Evolutionary conservation across 192 early-diverging fungal species (phyloP).

Genomic region (Chytriomyces confervae): DNA sequence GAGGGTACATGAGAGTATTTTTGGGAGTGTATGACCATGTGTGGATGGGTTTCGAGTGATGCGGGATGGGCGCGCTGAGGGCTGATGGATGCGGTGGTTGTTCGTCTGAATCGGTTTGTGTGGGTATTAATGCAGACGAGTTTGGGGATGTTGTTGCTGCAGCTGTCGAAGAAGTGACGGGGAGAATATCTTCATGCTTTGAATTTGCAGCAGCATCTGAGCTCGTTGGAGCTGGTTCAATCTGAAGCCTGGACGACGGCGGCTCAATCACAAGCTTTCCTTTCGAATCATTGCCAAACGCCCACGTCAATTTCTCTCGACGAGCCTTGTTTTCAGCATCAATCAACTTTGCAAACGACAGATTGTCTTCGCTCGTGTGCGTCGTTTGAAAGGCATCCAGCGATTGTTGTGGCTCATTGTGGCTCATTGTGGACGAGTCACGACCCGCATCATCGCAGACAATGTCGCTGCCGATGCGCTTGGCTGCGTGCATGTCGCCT

Average conservation of each 20-base stretch:
- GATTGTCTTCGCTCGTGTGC: conserved; percentile 85
- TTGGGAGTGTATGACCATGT: conserved; percentile 43
- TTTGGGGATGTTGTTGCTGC: background rate
- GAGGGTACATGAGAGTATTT: conserved; percentile 78
- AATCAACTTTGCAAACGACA: conserved; percentile 72
- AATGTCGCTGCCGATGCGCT: conserved; percentile 24
- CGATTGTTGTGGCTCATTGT: conserved; percentile 59
- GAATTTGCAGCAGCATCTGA: background rate
- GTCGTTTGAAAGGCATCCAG: conserved; percentile 75
- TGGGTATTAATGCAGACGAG: too few species aligned
- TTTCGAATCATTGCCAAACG: conserved; percentile 68
- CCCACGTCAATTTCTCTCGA: conserved; percentile 67
- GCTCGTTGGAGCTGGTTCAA: conserved; percentile 25
- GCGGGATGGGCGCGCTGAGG: background rate
- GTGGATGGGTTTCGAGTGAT: conserved; percentile 10
- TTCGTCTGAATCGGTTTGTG: background rate
- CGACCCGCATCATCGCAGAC: background rate
- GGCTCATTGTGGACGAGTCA: conserved; percentile 4
- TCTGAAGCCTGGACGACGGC: background rate
- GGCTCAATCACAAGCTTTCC: conserved; percentile 35
- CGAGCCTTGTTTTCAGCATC: conserved; percentile 64
- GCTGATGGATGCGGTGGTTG: background rate
- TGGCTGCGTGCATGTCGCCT: conserved; percentile 38
- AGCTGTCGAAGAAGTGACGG: background rate
- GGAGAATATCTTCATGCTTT: background rate